Percentiles rank a stretch among this genome's conserved stretches.
Evolutionary conservation across 306 rosid genomes (phyloP).

Genomic region (Spatholobus suberectus): DNA sequence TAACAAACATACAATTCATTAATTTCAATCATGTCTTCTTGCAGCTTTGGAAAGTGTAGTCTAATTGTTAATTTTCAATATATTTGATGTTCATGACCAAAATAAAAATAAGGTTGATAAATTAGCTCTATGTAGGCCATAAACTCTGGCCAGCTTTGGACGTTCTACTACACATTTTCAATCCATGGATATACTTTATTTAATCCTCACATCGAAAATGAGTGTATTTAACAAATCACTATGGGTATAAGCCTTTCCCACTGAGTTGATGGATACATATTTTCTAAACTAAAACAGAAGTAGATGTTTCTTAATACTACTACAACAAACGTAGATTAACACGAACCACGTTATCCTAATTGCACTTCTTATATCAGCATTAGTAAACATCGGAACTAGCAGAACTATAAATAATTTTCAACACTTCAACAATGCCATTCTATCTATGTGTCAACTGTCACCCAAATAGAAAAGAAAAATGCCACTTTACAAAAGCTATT

Average conservation of each 20-base stretch:
- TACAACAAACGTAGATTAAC: background rate
- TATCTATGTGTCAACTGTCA: background rate
- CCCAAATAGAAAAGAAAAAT: background rate
- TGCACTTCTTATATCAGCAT: background rate
- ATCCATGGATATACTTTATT: background rate
- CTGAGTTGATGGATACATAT: background rate
- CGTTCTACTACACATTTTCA: background rate
- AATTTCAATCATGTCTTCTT: background rate
- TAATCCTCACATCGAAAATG: background rate
- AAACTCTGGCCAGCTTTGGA: background rate
- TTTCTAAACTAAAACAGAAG: background rate
- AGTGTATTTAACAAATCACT: background rate
- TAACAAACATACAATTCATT: background rate
- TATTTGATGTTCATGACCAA: background rate
- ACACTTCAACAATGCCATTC: background rate
- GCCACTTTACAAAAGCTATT: background rate
- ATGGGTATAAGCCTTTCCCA: background rate
- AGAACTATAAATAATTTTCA: background rate
- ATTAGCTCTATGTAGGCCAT: background rate
- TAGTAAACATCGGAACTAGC: background rate
- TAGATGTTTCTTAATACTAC: background rate
- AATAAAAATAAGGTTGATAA: background rate
- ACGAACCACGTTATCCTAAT: background rate
- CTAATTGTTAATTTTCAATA: background rate
- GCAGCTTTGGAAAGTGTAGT: background rate